Conservation (phyloP, 192 early-diverging fungal species). For the Linnemannia hyalina region DNA sequence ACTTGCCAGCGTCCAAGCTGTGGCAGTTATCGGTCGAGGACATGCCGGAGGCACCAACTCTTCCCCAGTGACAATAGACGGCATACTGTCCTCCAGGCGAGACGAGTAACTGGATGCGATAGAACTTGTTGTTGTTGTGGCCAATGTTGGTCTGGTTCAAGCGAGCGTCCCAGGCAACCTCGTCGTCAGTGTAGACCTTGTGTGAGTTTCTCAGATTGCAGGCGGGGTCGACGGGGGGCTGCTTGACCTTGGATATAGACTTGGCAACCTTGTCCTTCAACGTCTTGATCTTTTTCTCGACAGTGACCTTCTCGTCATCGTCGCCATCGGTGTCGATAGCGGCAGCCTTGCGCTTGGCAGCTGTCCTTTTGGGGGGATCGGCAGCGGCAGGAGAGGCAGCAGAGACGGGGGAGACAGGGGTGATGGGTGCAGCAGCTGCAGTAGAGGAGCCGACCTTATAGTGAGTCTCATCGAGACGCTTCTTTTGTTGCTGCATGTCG, state of each 20-base stretch:
- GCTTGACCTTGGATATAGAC: constrained; percentile 28
- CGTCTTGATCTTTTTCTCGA: constrained; percentile 50
- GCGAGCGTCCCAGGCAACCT: constrained; percentile 67
- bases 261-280: constrained; percentile 37
- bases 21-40: constrained; percentile 32
- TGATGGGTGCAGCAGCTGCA: neutral
- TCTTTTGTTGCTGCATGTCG: constrained; percentile 37
- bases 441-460: constrained; percentile 18
- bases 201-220: constrained; percentile 1
- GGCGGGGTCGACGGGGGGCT: constrained; percentile 43
- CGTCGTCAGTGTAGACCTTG: constrained; percentile 47
- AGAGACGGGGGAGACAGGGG: neutral
- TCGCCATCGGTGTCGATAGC: constrained; percentile 4
- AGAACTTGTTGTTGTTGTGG: constrained; percentile 83
- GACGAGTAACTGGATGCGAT: constrained; percentile 73
- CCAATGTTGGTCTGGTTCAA: constrained; percentile 79
- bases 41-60: constrained; percentile 76
- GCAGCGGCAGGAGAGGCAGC: neutral
- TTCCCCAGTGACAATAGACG: constrained; percentile 81
- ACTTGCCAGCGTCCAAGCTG: constrained; percentile 49
- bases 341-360: constrained; percentile 36
- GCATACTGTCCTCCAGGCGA: constrained; percentile 56
- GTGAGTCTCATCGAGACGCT: constrained; percentile 16
- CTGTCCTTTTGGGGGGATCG: neutral
- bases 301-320: constrained; percentile 19